A percentile compares a stretch with the other conserved stretches of the same genome.
phyloP scores from a whole-genome alignment of 2,329 filamentous ascomycete genomes.

The Microascus cirrosus region DNA sequence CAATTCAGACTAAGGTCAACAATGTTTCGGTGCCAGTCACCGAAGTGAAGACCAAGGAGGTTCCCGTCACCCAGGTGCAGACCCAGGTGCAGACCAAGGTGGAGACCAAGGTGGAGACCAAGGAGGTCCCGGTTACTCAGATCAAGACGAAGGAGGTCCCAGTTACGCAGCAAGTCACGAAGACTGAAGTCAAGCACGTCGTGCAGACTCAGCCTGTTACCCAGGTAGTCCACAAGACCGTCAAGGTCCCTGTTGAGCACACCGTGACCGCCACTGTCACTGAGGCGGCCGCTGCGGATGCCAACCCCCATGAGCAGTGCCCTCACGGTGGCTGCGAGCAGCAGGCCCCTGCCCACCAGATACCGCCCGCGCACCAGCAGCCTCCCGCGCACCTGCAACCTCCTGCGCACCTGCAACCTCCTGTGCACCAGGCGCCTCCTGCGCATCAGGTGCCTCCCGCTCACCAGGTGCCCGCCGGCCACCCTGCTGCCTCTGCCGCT shows the following conservation, averaged over 20 bases:
- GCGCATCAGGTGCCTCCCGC: not conserved
- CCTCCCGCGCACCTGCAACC: not conserved
- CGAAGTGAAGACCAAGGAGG: not conserved
- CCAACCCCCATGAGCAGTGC: not conserved
- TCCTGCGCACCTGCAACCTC: not conserved
- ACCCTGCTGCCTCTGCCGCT: not conserved
- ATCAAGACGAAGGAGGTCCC: not conserved
- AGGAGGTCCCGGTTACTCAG: not conserved
- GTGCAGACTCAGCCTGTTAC: slow-evolving; percentile 3
- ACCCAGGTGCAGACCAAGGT: not conserved
- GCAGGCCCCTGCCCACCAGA: not conserved
- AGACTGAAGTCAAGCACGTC: not conserved
- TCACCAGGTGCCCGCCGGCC: not conserved
- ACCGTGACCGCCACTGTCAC: not conserved
- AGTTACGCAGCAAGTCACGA: not conserved
- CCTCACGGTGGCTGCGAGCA: not conserved
- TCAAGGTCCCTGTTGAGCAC: not conserved
- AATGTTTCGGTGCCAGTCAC: not conserved
- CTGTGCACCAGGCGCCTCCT: not conserved
- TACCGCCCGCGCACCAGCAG: not conserved
- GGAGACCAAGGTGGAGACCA: not conserved
- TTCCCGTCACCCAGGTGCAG: not conserved
- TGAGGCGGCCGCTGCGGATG: not conserved
- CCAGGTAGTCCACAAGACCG: not conserved
- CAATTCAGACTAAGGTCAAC: not conserved